Evolutionary conservation across 2,329 filamentous ascomycete genomes (phyloP), one percentile per base, ranked within the genome.

Genomic region (Dactylellina leptospora): DNA sequence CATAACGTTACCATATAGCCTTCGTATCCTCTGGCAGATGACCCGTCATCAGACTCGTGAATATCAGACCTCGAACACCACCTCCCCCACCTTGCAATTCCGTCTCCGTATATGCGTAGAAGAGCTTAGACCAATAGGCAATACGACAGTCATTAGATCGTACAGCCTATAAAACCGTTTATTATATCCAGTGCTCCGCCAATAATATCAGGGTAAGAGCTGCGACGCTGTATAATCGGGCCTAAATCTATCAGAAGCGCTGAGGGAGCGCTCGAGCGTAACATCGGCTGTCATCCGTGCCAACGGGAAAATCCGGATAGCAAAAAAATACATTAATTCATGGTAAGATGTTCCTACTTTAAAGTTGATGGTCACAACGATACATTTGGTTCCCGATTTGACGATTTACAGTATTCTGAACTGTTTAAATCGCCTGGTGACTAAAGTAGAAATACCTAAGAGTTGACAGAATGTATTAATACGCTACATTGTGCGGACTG

Each of bases 51-150:
- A 36, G 42, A 20, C 25, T 13, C 8, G 13, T 8, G 3, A 45
- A 45, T 8, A 45, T 45, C 40, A 18, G 40, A 4, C 4, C 11
- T 16, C 36, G 36, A 45, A 22, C 10, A 6, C n/a, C n/a, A 22
- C 40, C 40, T 42, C 60, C 60, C 60, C 60, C 60, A 64, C 60
- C 36, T 64, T 30, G 60, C 56, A 64, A 64, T 40, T 64, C 60
- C 60, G 60, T 55, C 55, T 50, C 22, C 6, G 28, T 20, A 64
- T 20, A 56, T 56, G 11, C 13, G 10, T n/a, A 55, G 16, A 42
- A 30, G 44, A n/a, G n/a, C 36, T 42, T 2, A 25, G 13, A 55
- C 40, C 13, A 50, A 55, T 64, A 56, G 42, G 50, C 22, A 51
- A 27, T 64, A 47, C 20, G 47, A 45, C 58, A 30, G 23, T 33